Evolutionary conservation across 2,329 filamentous ascomycete species (phyloP).

Genomic region (Byssothecium circinans): DNA sequence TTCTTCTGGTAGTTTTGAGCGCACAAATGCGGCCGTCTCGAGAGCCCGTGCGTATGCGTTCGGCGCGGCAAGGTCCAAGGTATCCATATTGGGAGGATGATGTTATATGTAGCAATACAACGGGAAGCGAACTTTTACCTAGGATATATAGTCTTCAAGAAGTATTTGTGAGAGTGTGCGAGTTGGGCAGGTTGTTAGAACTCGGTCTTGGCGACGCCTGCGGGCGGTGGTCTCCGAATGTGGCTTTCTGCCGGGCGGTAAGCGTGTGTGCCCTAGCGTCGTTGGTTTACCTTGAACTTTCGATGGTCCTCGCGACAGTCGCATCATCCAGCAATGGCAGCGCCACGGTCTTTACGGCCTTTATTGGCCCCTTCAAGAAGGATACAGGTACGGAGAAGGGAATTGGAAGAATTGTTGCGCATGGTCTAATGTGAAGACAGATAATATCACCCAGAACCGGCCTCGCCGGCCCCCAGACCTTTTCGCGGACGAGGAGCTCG

Average conservation of each 20-base stretch:
- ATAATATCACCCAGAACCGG: constrained; percentile 27
- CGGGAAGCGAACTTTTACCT: too few species aligned
- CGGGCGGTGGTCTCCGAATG: constrained; percentile 28
- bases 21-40: constrained; percentile 56
- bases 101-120: too few species aligned
- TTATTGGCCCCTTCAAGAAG: constrained; percentile 48
- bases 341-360: constrained; percentile 48
- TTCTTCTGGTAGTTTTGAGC: constrained; percentile 50
- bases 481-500: constrained; percentile 25
- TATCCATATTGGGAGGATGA: constrained; percentile 19
- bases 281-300: constrained; percentile 20
- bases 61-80: constrained; percentile 27
- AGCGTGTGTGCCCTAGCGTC: constrained; percentile 22
- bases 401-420: background rate
- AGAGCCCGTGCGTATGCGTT: constrained; percentile 48
- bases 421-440: constrained; percentile 25
- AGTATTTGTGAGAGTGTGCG: background rate
- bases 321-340: constrained; percentile 44
- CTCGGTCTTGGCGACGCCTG: constrained; percentile 14
- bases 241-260: constrained; percentile 32
- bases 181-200: constrained; percentile 26
- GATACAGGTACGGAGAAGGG: constrained; percentile 40
- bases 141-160: too few species aligned
- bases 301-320: constrained; percentile 7
- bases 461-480: constrained; percentile 18